Evolutionary conservation across 2,329 filamentous ascomycete species (phyloP), one percentile per base, ranked within the genome.

Genomic region (Colletotrichum karsti): DNA sequence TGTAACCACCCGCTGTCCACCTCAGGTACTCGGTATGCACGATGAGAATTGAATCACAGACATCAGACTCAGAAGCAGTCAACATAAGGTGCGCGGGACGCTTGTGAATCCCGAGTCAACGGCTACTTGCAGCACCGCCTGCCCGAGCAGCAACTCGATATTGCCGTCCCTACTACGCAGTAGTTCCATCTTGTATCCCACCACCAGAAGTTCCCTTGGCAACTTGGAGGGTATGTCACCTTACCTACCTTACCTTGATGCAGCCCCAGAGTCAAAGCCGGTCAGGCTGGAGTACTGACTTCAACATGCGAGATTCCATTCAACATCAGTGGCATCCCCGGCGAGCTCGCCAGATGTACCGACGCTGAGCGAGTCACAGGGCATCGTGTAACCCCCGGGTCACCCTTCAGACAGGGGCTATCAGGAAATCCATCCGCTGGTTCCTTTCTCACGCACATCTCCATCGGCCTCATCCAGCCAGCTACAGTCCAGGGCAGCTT

Each of bases 81-180:
- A 35, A 50, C 41, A 66, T 50, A 62, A 48, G 57, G 63, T 66
- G 28, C 13, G 41, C 24, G 57, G 50, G 12, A 55, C 48, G 39
- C 37, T 61, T 22, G 42, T 33, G 9, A 65, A 30, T 46, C 50
- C 63, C 57, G 57, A 62, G 41, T 39, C 50, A 33, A 18, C 63
- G 63, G 63, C 20, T 50, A 33, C 26, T 53, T 53, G 63, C 63
- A 62, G 57, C 41, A 48, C 33, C n/a, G n/a, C 63, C 63, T 66
- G 57, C 48, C 57, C 39, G 41, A 55, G 57, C 44, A 59, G 55
- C 59, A 44, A 9, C 24, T 51, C 42, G 33, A 50, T 35, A 37
- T 56, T 39, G 22, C 59, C 30, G 30, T 20, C 60, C 24, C 41
- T 13, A 3, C 33, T 26, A 12, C 60, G 22, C 15, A 15, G 22